phyloP scores from a whole-genome alignment of 805 yeast genomes.

The Candida argentea region DNA sequence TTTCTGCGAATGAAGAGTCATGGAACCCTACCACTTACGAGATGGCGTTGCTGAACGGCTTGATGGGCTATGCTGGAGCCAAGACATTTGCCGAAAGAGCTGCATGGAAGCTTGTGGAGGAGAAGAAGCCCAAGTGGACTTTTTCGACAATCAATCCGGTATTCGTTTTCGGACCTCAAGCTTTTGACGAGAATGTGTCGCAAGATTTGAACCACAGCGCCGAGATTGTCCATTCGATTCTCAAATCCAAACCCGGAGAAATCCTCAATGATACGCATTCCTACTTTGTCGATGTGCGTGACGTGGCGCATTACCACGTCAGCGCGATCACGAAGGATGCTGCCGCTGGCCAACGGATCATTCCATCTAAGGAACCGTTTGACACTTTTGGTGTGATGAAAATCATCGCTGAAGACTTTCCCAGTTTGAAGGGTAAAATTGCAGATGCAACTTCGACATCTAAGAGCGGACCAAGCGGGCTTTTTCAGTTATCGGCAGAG shows the following conservation, averaged over 20 bases:
- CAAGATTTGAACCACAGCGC: conserved; percentile 7
- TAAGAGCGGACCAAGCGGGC: too few relatives aligned
- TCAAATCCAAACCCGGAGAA: conserved; percentile 4
- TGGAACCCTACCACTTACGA: conserved; percentile 9
- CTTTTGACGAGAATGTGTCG: conserved; percentile 7
- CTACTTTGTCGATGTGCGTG: conserved; percentile 10
- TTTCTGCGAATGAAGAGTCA: conserved; percentile 3
- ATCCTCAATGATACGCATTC: conserved; percentile 3
- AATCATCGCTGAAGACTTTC: conserved; percentile 13
- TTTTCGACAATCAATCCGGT: conserved; percentile 8
- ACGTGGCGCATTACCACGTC: conserved; percentile 13
- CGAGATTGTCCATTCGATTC: conserved; percentile 4
- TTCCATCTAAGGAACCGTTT: conserved; percentile 8
- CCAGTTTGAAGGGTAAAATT: conserved; percentile 9
- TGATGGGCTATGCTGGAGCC: conserved; percentile 15
- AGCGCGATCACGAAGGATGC: conserved; percentile 7
- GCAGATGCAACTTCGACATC: conserved; percentile 11
- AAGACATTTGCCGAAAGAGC: conserved; percentile 25
- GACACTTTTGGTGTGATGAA: conserved; percentile 12
- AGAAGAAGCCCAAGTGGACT: conserved; percentile 8
- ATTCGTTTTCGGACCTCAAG: conserved; percentile 12
- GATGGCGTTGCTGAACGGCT: conserved; percentile 10
- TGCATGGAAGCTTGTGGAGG: conserved; percentile 19
- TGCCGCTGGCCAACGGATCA: conserved; percentile 6
- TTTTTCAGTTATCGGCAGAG: too few relatives aligned